A percentile compares a stretch with the other conserved stretches of the same genome.
These are phyloP conservation scores for Davidsoniella virescens DNA, from an alignment of 2,329 filamentous ascomycete genomes.

Conservation along the genomic window DNA sequence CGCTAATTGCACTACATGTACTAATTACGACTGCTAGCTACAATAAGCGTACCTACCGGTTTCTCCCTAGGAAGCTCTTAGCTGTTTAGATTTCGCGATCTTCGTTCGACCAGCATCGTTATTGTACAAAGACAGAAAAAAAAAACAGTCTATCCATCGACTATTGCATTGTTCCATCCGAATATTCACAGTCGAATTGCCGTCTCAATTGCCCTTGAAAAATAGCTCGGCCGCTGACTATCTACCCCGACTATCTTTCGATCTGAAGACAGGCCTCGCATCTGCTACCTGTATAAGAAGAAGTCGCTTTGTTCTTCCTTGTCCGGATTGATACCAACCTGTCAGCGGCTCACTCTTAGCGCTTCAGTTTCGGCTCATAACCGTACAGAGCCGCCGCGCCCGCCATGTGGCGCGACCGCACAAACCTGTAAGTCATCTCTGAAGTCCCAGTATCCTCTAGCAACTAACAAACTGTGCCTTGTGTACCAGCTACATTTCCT, in stretches of 20 bases:
- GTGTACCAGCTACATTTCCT: slow-evolving; percentile 72
- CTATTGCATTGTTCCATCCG: too few species aligned
- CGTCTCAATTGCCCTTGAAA: neutral
- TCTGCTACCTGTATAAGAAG: too few species aligned
- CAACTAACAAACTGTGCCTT: slow-evolving; percentile 5
- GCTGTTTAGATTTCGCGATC: neutral
- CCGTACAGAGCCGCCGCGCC: slow-evolving; percentile 22
- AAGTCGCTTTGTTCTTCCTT: neutral
- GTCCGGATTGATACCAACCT: too few species aligned
- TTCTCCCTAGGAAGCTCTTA: neutral
- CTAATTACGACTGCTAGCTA: too few species aligned
- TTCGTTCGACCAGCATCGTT: too few species aligned
- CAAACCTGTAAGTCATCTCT: slow-evolving; percentile 60
- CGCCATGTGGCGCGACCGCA: slow-evolving; percentile 98
- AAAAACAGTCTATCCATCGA: too few species aligned
- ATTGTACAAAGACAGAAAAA: too few species aligned
- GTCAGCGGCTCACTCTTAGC: too few species aligned
- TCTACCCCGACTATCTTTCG: neutral
- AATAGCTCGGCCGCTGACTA: neutral
- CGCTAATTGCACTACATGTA: too few species aligned
- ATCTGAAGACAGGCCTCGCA: neutral
- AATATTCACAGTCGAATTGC: neutral
- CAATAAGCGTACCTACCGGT: too few species aligned
- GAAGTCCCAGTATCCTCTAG: neutral
- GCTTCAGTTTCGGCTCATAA: too few species aligned